Evolutionary conservation across 495 filamentous ascomycete genomes (phyloP), one percentile per base, ranked within the genome.

Genomic region (Aspergillus saccharolyticus): DNA sequence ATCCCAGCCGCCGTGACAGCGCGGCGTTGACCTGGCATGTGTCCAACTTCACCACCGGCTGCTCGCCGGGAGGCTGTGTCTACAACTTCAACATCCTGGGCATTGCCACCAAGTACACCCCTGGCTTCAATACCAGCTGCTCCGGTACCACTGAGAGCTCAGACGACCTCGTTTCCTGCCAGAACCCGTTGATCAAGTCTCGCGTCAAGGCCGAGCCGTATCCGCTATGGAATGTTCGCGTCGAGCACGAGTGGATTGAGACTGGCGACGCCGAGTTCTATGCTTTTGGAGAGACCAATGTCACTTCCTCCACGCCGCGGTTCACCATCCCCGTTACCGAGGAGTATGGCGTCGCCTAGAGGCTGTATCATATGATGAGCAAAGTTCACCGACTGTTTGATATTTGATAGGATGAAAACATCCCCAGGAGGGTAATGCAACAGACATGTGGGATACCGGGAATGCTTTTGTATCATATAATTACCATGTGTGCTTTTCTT

Each of bases 91-190:
- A 72, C 50, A 72, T 78, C 53, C 33, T 42, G 50, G 69, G 66
- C 39, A 21, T 62, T 12, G 53, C 51, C 12, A 66, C 66, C 33
- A 18, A 47, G 4, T 68, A 72, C 52, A 70, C 70, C 1, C 75
- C 75, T n/a, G 66, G 63, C 21, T 78, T 78, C 66, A 66, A 66
- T 52, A 74, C 74, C 25, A 63, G 65, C 55, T 78, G 75, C 65
- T 61, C 66, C 30, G 73, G 74, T n/a, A 59, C 58, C n/a, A 60
- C 63, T 12, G 46, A 30, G 25, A 54, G 71, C 24, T 47, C 55
- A 1, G 68, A 65, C 17, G 59, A 65, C 52, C 56, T 55, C 20
- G 15, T 33, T 39, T 76, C 74, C 54, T 57, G 62, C 30, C 55
- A 74, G 59, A 53, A 53, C 19, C 59, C 63, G 24, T 59, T 76